Evolutionary conservation across 139 green algal species (phyloP), one percentile per base, ranked within the genome.

Genomic region (Chara braunii): DNA sequence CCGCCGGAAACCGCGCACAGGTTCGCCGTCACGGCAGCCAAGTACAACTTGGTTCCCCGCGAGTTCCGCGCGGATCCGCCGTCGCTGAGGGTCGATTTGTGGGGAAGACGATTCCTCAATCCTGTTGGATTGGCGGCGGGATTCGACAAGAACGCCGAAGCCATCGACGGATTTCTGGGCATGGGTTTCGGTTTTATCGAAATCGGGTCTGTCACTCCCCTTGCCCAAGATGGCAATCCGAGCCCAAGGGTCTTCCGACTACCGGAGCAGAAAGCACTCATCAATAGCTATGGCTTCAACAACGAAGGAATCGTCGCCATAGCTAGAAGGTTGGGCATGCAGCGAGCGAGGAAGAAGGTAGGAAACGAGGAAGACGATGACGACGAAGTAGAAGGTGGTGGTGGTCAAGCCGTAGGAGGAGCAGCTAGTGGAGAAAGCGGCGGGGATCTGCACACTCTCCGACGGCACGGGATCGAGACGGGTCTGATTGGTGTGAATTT

Each of bases 201-300:
- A 52, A 31, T 86, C 40, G 87, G 90, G 0, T 91, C 84, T 1
- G 80, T 98, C 32, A 98, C 92, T 0, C 92, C 92, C 0, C 64
- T 84, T 57, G 86, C 91, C 9, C 92, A 98, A 77, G 82, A 83
- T 3, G 92, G 92, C n/a, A 98, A 98, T 64, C 80, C 85, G 24
- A 86, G 87, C 72, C 92, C 92, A 0, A 79, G 92, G 0, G 83
- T 86, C 2, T 98, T 98, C 79, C 73, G 92, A 3, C 68, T 97
- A 1, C 70, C 72, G 7, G 86, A 94, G 44, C 72, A 86, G 4
- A 8, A 26, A 45, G 90, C 88, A 11, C 83, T 90, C 34, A 95
- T 99, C 68, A 99, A 99, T 78, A 83, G 93, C 6, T 97, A 95
- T 63, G 93, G 93, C 43, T 99, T 98, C 86, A 99, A 99, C 80